Percentiles rank a stretch among this genome's conserved stretches.
phyloP scores from a whole-genome alignment of 805 yeast genomes.

The Metschnikowia dekortorum region DNA sequence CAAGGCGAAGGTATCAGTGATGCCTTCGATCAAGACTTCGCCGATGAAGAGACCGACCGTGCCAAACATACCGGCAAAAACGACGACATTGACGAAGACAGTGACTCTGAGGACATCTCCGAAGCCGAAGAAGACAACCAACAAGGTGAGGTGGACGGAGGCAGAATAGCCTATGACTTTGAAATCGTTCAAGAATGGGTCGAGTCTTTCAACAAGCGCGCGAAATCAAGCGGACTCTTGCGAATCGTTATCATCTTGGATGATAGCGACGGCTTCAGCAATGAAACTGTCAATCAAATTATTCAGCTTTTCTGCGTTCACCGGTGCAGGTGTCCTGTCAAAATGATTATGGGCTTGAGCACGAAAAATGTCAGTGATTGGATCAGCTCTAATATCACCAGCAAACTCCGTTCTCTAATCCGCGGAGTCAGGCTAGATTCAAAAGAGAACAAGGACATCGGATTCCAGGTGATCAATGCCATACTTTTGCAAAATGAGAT shows the following conservation, averaged over 20 bases:
- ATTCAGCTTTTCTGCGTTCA: conserved; percentile 28
- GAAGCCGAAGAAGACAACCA: conserved; percentile 18
- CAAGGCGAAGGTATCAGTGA: not conserved
- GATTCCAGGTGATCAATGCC: conserved; percentile 30
- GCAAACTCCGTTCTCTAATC: conserved; percentile 25
- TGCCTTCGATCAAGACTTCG: conserved; percentile 8
- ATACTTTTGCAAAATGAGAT: conserved; percentile 27
- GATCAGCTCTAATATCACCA: conserved; percentile 31
- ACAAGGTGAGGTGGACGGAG: conserved; percentile 16
- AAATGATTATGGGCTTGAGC: conserved; percentile 34
- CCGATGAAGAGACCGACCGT: conserved; percentile 1
- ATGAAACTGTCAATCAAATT: conserved; percentile 33
- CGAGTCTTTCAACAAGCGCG: conserved; percentile 9
- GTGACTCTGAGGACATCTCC: conserved; percentile 5
- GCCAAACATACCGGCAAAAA: conserved; percentile 5
- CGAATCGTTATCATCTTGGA: conserved; percentile 30
- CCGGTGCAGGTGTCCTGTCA: conserved; percentile 24
- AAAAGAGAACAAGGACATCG: conserved; percentile 30
- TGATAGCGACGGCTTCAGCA: conserved; percentile 33
- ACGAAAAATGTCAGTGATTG: conserved; percentile 33
- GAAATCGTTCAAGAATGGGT: conserved; percentile 34
- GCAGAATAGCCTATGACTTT: conserved; percentile 32
- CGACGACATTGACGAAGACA: conserved; percentile 11
- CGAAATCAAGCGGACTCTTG: conserved; percentile 8
- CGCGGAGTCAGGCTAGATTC: conserved; percentile 30